These are phyloP conservation scores for Lactuca saligna DNA, from an alignment of 129 eudicot species.

Conservation along the genomic window DNA sequence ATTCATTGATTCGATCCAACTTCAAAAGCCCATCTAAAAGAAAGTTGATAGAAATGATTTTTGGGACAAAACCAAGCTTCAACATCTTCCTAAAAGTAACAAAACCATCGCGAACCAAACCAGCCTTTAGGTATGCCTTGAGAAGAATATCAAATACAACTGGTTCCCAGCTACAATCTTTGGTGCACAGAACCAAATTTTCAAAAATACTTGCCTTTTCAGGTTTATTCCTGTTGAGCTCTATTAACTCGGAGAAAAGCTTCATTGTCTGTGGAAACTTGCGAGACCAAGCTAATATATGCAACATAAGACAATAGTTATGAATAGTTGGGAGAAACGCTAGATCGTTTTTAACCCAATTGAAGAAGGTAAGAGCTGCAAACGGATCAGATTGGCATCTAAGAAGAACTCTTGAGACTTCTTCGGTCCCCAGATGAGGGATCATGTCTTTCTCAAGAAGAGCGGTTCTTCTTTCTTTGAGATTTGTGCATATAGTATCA, in stretches of 20 bases:
- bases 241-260: slow-evolving; percentile 56
- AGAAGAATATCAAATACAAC: slow-evolving; percentile 84
- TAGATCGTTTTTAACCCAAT: slow-evolving; percentile 45
- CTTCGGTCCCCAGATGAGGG: slow-evolving; percentile 52
- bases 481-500: slow-evolving; percentile 51
- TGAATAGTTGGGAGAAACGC: slow-evolving; percentile 43
- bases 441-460: slow-evolving; percentile 39
- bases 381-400: slow-evolving; percentile 76
- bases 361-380: slow-evolving; percentile 69
- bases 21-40: slow-evolving; percentile 72
- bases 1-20: slow-evolving; percentile 43
- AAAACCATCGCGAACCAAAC: slow-evolving; percentile 58
- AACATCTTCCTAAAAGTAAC: slow-evolving; percentile 62
- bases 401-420: slow-evolving; percentile 70
- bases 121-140: slow-evolving; percentile 64
- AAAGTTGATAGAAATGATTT: slow-evolving; percentile 62
- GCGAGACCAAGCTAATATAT: slow-evolving; percentile 64
- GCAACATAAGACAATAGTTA: slow-evolving; percentile 68
- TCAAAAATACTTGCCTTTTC: slow-evolving; percentile 48
- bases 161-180: slow-evolving; percentile 85
- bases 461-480: slow-evolving; percentile 36
- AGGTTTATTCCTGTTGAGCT: slow-evolving; percentile 17
- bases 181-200: slow-evolving; percentile 41
- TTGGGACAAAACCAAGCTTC: slow-evolving; percentile 63
- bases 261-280: slow-evolving; percentile 55